phyloP scores from a whole-genome alignment of 805 yeast genomes.

The Myxozyma kluyveri region DNA sequence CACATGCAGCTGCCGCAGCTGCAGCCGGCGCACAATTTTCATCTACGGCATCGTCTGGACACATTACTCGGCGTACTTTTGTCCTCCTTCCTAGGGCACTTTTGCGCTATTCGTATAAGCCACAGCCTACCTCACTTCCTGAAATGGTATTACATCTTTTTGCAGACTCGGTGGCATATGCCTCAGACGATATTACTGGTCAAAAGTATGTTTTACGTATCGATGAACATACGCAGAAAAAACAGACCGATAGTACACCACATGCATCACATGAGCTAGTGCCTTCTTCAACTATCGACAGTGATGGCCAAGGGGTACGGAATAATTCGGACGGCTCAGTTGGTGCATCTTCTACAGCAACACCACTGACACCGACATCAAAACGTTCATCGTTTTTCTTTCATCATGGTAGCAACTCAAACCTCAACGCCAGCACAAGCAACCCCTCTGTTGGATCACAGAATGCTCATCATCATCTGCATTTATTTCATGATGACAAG shows the following conservation, averaged over 20 bases:
- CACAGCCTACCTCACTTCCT: slow-evolving; percentile 9
- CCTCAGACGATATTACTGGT: slow-evolving; percentile 28
- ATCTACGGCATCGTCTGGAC: neutral
- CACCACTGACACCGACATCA: neutral
- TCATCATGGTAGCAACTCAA: neutral
- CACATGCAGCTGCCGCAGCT: slow-evolving; percentile 1
- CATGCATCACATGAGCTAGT: neutral
- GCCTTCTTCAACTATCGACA: neutral
- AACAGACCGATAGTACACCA: neutral
- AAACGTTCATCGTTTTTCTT: slow-evolving; percentile 10
- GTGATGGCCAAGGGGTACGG: neutral
- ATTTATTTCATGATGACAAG: slow-evolving; percentile 17
- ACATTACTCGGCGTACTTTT: slow-evolving; percentile 12
- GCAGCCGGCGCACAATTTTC: neutral
- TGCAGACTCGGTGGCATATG: slow-evolving; percentile 24
- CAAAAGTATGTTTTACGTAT: slow-evolving; percentile 23
- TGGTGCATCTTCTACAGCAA: neutral
- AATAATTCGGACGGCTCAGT: neutral
- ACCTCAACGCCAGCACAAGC: neutral
- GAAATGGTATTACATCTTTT: slow-evolving; percentile 12
- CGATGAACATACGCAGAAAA: slow-evolving; percentile 9
- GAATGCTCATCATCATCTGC: slow-evolving; percentile 8
- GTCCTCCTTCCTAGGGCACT: slow-evolving; percentile 17
- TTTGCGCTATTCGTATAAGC: slow-evolving; percentile 12
- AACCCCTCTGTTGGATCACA: neutral